These are phyloP conservation scores for Skeletonema tropicum DNA, from an alignment of 108 stramenopile species.

Conservation along the genomic window DNA sequence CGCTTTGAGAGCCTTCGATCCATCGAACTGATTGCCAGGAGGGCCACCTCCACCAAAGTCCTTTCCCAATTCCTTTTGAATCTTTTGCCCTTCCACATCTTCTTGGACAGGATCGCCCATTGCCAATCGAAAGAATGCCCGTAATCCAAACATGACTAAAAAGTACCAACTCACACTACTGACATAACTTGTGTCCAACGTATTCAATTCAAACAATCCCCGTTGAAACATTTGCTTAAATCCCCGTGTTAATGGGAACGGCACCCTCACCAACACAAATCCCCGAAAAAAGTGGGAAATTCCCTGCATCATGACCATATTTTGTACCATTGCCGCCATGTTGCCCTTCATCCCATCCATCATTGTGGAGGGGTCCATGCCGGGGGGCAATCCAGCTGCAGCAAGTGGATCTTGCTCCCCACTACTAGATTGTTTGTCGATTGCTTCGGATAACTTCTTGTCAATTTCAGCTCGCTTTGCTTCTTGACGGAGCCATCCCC, in stretches of 20 bases:
- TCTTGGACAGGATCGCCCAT: conserved; percentile 85
- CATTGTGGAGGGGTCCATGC: conserved; percentile 72
- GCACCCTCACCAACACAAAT: conserved; percentile 96
- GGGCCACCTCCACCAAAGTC: conserved; percentile 31
- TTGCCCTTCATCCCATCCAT: conserved; percentile 90
- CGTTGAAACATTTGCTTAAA: conserved; percentile 99
- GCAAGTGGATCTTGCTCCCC: conserved; percentile 13
- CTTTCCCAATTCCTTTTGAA: conserved; percentile 59
- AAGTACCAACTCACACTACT: conserved; percentile 94
- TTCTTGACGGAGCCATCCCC: conserved; percentile 39
- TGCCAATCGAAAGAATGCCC: conserved; percentile 89
- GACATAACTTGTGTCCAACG: conserved; percentile 95
- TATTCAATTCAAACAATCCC: conserved; percentile 86
- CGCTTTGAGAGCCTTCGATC: conserved; percentile 51
- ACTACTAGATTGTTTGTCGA: conserved; percentile 14
- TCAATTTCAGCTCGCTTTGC: conserved; percentile 36
- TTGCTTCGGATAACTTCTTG: conserved; percentile 26
- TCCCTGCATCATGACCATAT: conserved; percentile 99
- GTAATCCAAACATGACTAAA: conserved; percentile 96
- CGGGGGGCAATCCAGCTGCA: conserved; percentile 33
- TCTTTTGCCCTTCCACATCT: conserved; percentile 61
- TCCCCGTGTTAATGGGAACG: conserved; percentile 92
- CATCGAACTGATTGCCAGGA: conserved; percentile 73
- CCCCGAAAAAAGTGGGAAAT: conserved; percentile 92
- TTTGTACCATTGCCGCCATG: conserved; percentile 96